These are phyloP conservation scores for Persicaria tinctoria DNA, from an alignment of 148 eudicot genomes.

Conservation along the genomic window DNA sequence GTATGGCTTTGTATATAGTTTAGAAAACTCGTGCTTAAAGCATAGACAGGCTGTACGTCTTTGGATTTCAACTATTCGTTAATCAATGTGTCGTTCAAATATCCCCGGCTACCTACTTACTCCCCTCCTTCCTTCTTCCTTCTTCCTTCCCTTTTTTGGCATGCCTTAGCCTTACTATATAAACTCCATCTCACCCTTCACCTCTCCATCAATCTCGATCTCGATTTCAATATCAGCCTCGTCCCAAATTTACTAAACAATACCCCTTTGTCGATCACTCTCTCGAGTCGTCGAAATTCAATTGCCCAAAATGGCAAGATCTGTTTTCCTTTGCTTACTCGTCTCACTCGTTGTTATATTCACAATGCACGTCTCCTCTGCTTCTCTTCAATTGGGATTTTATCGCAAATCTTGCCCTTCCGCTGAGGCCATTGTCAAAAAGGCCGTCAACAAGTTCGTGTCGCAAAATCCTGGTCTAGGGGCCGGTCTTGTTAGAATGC, in stretches of 20 bases:
- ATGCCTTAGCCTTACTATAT: neutral
- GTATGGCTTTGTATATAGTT: too few relatives aligned
- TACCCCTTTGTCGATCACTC: too few relatives aligned
- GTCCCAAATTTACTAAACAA: too few relatives aligned
- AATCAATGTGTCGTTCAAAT: too few relatives aligned
- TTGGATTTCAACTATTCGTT: too few relatives aligned
- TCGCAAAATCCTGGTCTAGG: constrained; percentile 7
- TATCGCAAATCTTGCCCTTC: constrained; percentile 3
- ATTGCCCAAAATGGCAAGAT: neutral
- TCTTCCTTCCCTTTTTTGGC: too few relatives aligned
- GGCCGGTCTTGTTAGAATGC: constrained; percentile 13
- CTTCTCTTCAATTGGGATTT: constrained; percentile 9
- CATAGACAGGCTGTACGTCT: too few relatives aligned
- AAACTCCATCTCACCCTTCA: neutral
- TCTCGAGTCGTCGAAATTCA: neutral
- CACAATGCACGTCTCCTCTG: neutral
- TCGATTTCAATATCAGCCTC: neutral
- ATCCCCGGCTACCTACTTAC: too few relatives aligned
- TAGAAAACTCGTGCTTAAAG: too few relatives aligned
- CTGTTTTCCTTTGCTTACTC: neutral
- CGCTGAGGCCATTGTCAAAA: constrained; percentile 6
- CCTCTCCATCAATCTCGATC: neutral
- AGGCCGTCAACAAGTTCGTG: neutral
- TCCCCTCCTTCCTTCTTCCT: too few relatives aligned
- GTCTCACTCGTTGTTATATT: neutral